Percentiles rank a stretch among this genome's conserved stretches.
These are phyloP conservation scores for Hypoxylon sp. DNA, from an alignment of 2,329 filamentous ascomycete genomes.

Conservation along the genomic window DNA sequence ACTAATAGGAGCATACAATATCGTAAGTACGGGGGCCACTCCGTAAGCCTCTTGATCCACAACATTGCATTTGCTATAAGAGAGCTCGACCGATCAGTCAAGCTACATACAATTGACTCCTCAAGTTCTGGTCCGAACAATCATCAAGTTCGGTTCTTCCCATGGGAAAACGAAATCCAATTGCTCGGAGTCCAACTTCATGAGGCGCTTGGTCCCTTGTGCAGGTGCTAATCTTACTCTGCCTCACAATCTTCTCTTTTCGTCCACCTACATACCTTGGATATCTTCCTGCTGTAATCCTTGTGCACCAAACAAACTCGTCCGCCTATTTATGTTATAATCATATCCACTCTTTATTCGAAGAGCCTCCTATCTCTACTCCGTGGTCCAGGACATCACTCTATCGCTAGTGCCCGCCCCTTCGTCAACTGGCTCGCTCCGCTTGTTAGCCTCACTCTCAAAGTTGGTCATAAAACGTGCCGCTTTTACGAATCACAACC, in stretches of 20 bases:
- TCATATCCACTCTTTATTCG: conserved; percentile 6
- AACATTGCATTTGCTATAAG: conserved; percentile 18
- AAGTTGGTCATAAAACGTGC: conserved; percentile 3
- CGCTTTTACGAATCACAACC: conserved; percentile 1
- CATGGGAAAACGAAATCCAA: conserved; percentile 17
- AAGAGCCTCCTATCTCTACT: not conserved
- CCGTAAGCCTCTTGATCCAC: conserved; percentile 27
- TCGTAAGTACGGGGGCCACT: conserved; percentile 15
- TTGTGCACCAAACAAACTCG: conserved; percentile 4
- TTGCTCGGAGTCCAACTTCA: conserved; percentile 15
- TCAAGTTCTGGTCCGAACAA: conserved; percentile 20
- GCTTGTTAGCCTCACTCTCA: too few relatives aligned
- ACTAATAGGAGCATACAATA: conserved; percentile 14
- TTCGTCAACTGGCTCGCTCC: too few relatives aligned
- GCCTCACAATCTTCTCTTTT: conserved; percentile 10
- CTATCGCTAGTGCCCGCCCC: not conserved
- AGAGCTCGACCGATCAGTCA: conserved; percentile 19
- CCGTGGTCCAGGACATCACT: conserved; percentile 2
- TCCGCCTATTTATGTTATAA: conserved; percentile 7
- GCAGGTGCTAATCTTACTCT: conserved; percentile 33
- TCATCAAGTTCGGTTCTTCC: conserved; percentile 15
- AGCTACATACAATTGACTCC: conserved; percentile 16
- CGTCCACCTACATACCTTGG: not conserved
- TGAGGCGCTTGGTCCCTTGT: conserved; percentile 14
- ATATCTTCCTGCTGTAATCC: not conserved